Conservation (phyloP, 495 filamentous ascomycete species). For the Podospora didyma region DNA sequence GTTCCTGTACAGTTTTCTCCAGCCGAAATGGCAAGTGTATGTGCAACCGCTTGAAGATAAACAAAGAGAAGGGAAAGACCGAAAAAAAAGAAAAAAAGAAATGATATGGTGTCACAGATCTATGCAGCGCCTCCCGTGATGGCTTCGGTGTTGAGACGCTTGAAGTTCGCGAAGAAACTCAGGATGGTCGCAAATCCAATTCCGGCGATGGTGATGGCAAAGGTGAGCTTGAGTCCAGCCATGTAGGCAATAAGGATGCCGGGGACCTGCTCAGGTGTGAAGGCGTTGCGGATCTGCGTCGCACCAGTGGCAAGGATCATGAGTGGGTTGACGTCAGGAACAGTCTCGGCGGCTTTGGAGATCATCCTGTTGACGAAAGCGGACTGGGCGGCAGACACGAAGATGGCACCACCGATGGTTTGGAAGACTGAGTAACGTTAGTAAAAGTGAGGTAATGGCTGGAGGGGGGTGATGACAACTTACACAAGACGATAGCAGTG, state of each 20-base stretch:
- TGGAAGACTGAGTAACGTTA: constrained; percentile 47
- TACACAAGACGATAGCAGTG: constrained; percentile 49
- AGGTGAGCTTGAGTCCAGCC: constrained; percentile 48
- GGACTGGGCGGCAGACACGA: constrained; percentile 42
- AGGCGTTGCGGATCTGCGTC: constrained; percentile 35
- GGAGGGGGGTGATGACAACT: not conserved
- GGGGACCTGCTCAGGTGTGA: constrained; percentile 37
- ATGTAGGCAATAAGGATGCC: constrained; percentile 57
- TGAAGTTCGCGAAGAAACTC: constrained; percentile 22
- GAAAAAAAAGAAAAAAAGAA: not conserved
- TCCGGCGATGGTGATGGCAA: constrained; percentile 36
- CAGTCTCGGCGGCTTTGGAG: constrained; percentile 26
- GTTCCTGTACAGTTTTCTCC: too few species aligned
- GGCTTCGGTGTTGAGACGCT: constrained; percentile 19
- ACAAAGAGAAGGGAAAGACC: not conserved
- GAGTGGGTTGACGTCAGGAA: constrained; percentile 43
- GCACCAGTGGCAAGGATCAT: constrained; percentile 31
- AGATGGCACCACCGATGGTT: constrained; percentile 45
- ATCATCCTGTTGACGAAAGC: constrained; percentile 47
- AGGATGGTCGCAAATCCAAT: constrained; percentile 20
- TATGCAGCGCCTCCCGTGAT: constrained; percentile 9
- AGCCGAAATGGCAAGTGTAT: too few species aligned
- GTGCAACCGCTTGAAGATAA: too few species aligned
- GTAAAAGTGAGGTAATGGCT: not conserved
- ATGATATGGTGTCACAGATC: not conserved